These are phyloP conservation scores for Sindora glabra DNA, from an alignment of 306 rosid species.

Conservation along the genomic window DNA sequence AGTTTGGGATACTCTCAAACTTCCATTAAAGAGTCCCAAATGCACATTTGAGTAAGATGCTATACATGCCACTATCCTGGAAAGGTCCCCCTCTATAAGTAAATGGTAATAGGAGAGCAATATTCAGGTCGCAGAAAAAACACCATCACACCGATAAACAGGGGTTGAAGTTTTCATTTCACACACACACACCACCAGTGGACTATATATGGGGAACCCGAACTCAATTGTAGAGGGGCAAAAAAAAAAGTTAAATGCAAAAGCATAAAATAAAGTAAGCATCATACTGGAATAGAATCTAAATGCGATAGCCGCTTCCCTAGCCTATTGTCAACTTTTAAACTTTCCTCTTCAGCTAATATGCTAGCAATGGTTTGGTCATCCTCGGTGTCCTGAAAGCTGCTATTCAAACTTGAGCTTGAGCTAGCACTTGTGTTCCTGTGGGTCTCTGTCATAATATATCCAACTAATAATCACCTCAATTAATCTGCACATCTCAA, in stretches of 20 bases:
- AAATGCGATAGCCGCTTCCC: conserved; percentile 90
- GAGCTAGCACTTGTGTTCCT: conserved; percentile 82
- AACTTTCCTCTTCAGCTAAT: conserved; percentile 57
- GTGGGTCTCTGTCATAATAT: conserved; percentile 49
- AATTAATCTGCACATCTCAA: conserved; percentile 8
- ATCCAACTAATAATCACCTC: conserved; percentile 5
- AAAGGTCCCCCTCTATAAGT: no score
- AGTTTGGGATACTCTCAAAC: no score
- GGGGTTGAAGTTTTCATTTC: no score
- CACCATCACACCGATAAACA: no score
- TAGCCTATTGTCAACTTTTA: conserved; percentile 36
- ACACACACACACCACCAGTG: no score
- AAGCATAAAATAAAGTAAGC: not conserved
- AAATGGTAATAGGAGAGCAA: no score
- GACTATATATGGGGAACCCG: no score
- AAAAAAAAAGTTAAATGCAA: not conserved
- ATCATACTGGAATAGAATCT: conserved; percentile 80
- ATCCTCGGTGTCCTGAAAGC: conserved; percentile 78
- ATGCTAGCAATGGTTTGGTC: conserved; percentile 78
- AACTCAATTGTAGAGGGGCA: no score
- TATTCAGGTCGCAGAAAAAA: no score
- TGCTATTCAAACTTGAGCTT: conserved; percentile 80
- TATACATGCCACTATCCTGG: no score
- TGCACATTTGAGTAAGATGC: no score
- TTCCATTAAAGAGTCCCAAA: no score